Evolutionary conservation across 2,329 filamentous ascomycete genomes (phyloP), one percentile per base, ranked within the genome.

Genomic region (Trichoderma brevicompactum): DNA sequence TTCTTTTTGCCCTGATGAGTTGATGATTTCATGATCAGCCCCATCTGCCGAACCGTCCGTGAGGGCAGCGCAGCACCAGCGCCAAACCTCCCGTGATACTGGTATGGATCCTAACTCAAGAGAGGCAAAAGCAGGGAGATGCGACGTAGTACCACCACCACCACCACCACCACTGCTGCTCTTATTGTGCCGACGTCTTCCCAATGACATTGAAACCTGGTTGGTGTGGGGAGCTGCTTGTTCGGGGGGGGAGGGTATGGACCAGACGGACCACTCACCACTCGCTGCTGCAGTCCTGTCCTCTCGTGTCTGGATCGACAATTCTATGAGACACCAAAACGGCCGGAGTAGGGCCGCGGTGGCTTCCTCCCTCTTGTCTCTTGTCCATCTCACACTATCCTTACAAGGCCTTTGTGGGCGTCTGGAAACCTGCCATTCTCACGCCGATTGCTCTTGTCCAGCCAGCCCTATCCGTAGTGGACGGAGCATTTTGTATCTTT

Each of bases 311-410:
- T 66, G 68, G 73, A 74, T 72, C 74, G 71, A 69, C 72, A 69
- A 40, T 70, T 55, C 67, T 68, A 70, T 70, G 72, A 75, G 72
- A 74, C 71, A 63, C 46, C 66, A 71, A 66, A 73, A 69, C 60
- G 67, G 67, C 73, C 73, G 73, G 70, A 73, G 72, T 69, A 75
- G 71, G 69, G 72, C 73, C 73, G 73, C 66, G 40, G 67, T 68
- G 64, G 55, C 60, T 52, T 66, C 63, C 53, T 61, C 64, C 64
- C 56, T 62, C 55, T 38, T 46, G n/a, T 48, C 44, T 54, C 52
- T 41, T 54, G 9, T 23, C 36, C 23, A 28, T 52, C 59, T 52
- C 38, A 49, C 52, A 28, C n/a, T 41, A 54, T 32, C 41, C 41
- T 54, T 12, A 49, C 61, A 48, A 54, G 43, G 36, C 43, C 41